These are phyloP conservation scores for Triadica sebifera DNA, from an alignment of 345 rosid species.

Conservation along the genomic window DNA sequence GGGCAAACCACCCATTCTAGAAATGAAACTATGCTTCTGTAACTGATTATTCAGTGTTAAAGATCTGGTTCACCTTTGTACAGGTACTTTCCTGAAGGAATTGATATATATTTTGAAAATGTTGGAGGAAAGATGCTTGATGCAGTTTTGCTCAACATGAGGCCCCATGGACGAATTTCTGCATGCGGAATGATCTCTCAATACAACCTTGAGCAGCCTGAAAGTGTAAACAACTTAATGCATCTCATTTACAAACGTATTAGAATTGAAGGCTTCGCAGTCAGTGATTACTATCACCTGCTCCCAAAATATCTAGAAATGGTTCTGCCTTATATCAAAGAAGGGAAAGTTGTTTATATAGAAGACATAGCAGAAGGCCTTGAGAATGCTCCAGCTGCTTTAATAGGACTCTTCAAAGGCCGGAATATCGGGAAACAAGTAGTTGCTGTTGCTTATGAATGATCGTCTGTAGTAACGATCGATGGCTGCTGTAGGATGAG, in stretches of 20 bases:
- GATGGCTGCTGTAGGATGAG: too few species aligned
- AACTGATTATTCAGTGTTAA: not conserved
- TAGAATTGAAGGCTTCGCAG: constrained; percentile 1
- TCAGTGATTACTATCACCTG: not conserved
- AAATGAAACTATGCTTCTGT: not conserved
- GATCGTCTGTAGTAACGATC: not conserved
- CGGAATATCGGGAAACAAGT: constrained; percentile 3
- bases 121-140: constrained; percentile 59
- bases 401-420: constrained; percentile 15
- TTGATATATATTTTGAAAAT: constrained; percentile 54
- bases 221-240: constrained; percentile 20
- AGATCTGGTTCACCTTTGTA: not conserved
- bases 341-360: constrained; percentile 4
- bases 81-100: constrained; percentile 57
- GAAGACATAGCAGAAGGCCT: constrained; percentile 20
- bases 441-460: not conserved
- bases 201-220: constrained; percentile 42
- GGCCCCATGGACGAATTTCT: constrained; percentile 39
- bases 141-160: constrained; percentile 53
- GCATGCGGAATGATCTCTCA: constrained; percentile 62
- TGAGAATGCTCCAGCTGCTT: constrained; percentile 17
- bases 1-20: not conserved
- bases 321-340: constrained; percentile 12
- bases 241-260: not conserved
- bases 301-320: constrained; percentile 15